A percentile compares a stretch with the other conserved stretches of the same genome.
These are phyloP conservation scores for Aureobasidium uvarum DNA, from an alignment of 2,329 filamentous ascomycete species.

Conservation along the genomic window DNA sequence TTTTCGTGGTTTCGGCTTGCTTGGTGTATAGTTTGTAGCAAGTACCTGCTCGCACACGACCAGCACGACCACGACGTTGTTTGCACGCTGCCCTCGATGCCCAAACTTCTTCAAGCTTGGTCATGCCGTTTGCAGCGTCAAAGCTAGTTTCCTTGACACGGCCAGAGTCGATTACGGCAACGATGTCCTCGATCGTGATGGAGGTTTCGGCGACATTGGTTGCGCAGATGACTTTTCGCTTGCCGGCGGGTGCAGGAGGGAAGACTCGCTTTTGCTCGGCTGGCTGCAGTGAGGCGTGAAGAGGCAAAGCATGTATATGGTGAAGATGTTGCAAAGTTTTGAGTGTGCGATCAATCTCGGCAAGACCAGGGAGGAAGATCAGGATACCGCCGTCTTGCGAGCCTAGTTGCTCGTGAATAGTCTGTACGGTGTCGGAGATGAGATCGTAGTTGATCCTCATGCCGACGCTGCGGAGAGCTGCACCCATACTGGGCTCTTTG, in stretches of 20 bases:
- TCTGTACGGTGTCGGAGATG: constrained; percentile 72
- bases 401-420: constrained; percentile 75
- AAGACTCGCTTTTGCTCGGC: constrained; percentile 88
- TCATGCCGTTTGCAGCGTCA: constrained; percentile 88
- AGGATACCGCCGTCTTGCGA: constrained; percentile 79
- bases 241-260: constrained; percentile 68
- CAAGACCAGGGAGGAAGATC: constrained; percentile 90
- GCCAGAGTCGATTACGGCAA: constrained; percentile 92
- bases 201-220: constrained; percentile 98
- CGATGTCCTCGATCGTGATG: constrained; percentile 96
- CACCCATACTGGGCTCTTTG: constrained; percentile 43
- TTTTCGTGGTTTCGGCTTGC: constrained; percentile 73
- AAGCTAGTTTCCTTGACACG: constrained; percentile 96
- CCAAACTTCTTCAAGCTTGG: constrained; percentile 92
- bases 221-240: constrained; percentile 87
- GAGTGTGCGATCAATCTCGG: constrained; percentile 84
- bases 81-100: constrained; percentile 92
- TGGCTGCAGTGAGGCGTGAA: constrained; percentile 89
- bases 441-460: constrained; percentile 90
- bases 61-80: constrained; percentile 87
- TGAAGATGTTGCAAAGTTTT: constrained; percentile 63
- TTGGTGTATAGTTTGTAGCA: constrained; percentile 96
- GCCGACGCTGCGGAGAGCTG: constrained; percentile 50
- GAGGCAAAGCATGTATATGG: constrained; percentile 73
- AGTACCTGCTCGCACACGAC: constrained; percentile 82